These are phyloP conservation scores for Blastobotrys raffinosifermentans DNA, from an alignment of 1,139 yeast species.

Conservation along the genomic window DNA sequence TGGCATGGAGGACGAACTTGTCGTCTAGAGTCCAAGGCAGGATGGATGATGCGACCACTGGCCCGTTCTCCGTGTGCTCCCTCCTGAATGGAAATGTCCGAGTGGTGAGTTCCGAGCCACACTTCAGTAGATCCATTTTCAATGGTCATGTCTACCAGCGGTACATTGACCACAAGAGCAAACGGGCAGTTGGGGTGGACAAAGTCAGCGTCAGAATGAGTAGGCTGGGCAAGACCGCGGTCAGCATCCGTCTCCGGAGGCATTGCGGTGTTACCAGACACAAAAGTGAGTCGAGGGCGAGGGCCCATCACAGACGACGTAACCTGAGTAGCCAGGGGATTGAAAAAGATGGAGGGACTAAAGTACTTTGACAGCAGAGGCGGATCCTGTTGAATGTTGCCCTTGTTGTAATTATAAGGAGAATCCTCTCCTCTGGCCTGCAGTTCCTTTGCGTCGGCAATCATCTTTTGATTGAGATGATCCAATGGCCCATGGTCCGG, in stretches of 20 bases:
- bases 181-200: constrained; percentile 4
- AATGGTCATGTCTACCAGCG: constrained; percentile 11
- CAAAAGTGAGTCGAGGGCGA: constrained; percentile 4
- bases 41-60: constrained; percentile 2
- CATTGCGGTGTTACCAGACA: constrained; percentile 3
- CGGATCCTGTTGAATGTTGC: constrained; percentile 6
- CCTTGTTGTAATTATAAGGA: constrained; percentile 3
- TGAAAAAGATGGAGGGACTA: constrained; percentile 2
- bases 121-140: constrained; percentile 17
- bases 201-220: constrained; percentile 5
- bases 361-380: constrained; percentile 4
- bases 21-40: constrained; percentile 8
- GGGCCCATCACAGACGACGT: constrained; percentile 2
- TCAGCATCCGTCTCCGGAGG: constrained; percentile 2
- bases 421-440: constrained; percentile 1
- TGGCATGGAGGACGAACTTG: constrained; percentile 13
- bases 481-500: constrained; percentile 4
- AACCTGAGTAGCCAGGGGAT: constrained; percentile 3
- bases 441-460: constrained; percentile 2
- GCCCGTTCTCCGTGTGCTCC: constrained; percentile 6
- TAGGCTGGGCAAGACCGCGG: constrained; percentile 4
- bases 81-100: constrained; percentile 8
- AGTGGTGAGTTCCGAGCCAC: constrained; percentile 15
- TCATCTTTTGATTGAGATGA: constrained; percentile 3
- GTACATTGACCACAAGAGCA: constrained; percentile 11